A percentile compares a stretch with the other conserved stretches of the same genome.
Conservation (phyloP, 176 grass and related monocot species). For the Chloris gayana region DNA sequence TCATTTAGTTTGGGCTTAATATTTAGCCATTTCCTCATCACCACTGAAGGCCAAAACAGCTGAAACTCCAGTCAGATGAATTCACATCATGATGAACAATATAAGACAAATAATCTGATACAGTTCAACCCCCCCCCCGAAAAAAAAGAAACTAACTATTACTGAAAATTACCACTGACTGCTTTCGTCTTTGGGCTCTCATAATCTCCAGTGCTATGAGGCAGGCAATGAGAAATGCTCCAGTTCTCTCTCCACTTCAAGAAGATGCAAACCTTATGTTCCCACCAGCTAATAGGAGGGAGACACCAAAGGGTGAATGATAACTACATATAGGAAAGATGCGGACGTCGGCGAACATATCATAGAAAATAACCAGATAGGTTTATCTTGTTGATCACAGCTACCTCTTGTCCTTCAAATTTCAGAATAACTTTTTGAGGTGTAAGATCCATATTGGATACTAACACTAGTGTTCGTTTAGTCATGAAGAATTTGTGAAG, state of each 20-base stretch:
- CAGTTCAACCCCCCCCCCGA: too few species aligned
- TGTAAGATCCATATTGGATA: constrained; percentile 25
- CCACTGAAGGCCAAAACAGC: constrained; percentile 60
- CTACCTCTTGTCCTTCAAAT: constrained; percentile 17
- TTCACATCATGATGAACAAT: constrained; percentile 9
- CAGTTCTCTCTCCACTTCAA: neutral
- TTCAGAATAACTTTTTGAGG: constrained; percentile 23
- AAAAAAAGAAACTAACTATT: neutral
- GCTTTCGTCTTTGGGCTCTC: constrained; percentile 50
- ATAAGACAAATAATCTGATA: constrained; percentile 16
- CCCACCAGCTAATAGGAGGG: neutral
- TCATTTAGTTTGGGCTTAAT: constrained; percentile 72
- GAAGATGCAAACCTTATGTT: neutral
- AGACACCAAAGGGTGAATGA: neutral
- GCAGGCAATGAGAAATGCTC: neutral
- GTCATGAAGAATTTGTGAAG: constrained; percentile 26
- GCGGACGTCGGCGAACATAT: constrained; percentile 16
- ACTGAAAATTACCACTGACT: constrained; percentile 48
- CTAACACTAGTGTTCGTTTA: constrained; percentile 3
- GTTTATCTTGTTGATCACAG: neutral
- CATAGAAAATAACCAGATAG: neutral
- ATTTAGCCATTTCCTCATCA: constrained; percentile 79
- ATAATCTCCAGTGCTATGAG: constrained; percentile 34
- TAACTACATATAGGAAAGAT: constrained; percentile 22
- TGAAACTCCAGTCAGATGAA: constrained; percentile 21